Conservation (phyloP, 177 flowering plant species). For the Vitis hybrid region DNA sequence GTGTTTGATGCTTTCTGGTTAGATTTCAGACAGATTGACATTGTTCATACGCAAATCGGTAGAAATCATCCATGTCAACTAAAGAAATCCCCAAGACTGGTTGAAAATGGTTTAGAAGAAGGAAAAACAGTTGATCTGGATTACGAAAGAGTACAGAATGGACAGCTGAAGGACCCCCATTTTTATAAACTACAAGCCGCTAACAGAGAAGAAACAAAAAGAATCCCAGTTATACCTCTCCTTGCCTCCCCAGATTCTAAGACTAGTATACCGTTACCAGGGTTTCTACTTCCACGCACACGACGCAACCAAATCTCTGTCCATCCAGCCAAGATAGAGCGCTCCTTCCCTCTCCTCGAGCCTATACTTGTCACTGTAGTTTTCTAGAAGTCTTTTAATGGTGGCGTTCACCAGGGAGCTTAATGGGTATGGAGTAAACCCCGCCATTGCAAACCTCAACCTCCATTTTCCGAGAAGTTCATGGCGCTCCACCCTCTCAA, state of each 20-base stretch:
- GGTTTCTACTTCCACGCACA: constrained; percentile 60
- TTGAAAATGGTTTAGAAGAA: neutral
- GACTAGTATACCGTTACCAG: too few species aligned
- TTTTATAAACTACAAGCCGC: neutral
- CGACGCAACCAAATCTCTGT: constrained; percentile 57
- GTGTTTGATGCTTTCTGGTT: too few species aligned
- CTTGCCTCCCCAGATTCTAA: neutral
- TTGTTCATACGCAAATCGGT: too few species aligned
- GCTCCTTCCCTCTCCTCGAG: constrained; percentile 62
- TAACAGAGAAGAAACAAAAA: neutral
- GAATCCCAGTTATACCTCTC: neutral
- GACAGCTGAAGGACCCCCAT: neutral
- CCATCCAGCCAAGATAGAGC: constrained; percentile 67
- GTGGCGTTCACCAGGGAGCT: constrained; percentile 59
- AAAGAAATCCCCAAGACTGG: too few species aligned
- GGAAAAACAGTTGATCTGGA: neutral
- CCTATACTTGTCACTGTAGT: constrained; percentile 45
- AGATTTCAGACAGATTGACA: too few species aligned
- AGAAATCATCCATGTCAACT: too few species aligned
- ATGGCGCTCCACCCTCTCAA: constrained; percentile 65
- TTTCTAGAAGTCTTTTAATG: constrained; percentile 46
- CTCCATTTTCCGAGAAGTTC: constrained; percentile 70
- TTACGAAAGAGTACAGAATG: neutral
- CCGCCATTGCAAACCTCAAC: constrained; percentile 58
- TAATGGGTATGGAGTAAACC: constrained; percentile 58